Evolutionary conservation across 2,329 filamentous ascomycete species (phyloP).

Genomic region (Sporothrix brasiliensis): DNA sequence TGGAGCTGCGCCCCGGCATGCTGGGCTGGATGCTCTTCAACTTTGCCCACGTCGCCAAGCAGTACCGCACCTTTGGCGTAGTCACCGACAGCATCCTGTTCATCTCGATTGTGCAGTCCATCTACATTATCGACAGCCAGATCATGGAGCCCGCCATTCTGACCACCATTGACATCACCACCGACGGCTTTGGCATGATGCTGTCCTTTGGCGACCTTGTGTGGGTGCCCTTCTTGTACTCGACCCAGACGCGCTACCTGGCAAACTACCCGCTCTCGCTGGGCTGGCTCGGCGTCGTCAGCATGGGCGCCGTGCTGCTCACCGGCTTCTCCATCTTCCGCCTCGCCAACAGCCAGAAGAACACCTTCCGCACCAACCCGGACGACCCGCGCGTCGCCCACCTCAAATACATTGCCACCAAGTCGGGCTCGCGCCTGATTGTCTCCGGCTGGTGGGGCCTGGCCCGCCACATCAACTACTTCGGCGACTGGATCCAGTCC

Average conservation of each 20-base stretch:
- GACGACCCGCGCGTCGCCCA: conserved; percentile 76
- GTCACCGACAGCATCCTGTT: conserved; percentile 85
- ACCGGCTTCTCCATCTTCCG: conserved; percentile 91
- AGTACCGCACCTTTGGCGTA: conserved; percentile 81
- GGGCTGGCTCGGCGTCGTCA: conserved; percentile 65
- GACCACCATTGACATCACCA: conserved; percentile 92
- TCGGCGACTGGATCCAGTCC: conserved; percentile 91
- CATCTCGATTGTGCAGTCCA: conserved; percentile 72
- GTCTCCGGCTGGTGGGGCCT: conserved; percentile 91
- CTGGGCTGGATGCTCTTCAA: conserved; percentile 87
- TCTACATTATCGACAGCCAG: conserved; percentile 83
- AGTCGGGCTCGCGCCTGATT: conserved; percentile 77
- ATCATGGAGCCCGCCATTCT: conserved; percentile 87
- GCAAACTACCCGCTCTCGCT: conserved; percentile 80
- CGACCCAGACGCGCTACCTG: conserved; percentile 80
- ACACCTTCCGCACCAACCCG: conserved; percentile 86
- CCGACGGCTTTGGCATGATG: conserved; percentile 95
- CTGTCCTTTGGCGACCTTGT: conserved; percentile 87
- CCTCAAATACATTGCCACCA: conserved; percentile 83
- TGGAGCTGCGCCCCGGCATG: conserved; percentile 89
- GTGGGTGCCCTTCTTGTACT: conserved; percentile 92
- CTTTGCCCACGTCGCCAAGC: conserved; percentile 79
- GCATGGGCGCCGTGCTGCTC: conserved; percentile 67
- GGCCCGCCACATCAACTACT: conserved; percentile 91
- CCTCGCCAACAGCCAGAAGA: conserved; percentile 92